Evolutionary conservation across 1,284 basidiomycete genomes (phyloP).

Genomic region (Singerocomus inundabilis): DNA sequence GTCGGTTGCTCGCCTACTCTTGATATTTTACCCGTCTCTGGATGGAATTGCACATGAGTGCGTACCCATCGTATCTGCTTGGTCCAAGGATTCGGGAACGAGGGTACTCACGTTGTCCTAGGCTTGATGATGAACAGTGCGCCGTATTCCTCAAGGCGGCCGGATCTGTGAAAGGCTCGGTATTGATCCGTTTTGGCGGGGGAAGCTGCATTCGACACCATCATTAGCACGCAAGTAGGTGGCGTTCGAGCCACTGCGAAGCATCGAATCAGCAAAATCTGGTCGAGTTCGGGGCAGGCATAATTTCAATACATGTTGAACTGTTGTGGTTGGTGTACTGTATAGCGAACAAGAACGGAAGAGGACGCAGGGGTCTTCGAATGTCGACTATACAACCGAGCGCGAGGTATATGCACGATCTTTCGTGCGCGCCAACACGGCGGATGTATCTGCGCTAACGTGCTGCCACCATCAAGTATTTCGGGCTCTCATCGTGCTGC

Average conservation of each 20-base stretch:
- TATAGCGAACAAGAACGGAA: constrained; percentile 39
- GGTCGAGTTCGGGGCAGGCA: not conserved
- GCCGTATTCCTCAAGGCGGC: constrained; percentile 42
- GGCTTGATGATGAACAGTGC: constrained; percentile 56
- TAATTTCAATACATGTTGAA: constrained; percentile 19
- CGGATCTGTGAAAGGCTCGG: constrained; percentile 71
- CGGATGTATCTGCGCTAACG: constrained; percentile 66
- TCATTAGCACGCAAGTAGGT: constrained; percentile 56
- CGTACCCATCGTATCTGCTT: constrained; percentile 61
- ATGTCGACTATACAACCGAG: constrained; percentile 62
- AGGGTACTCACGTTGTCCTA: constrained; percentile 64
- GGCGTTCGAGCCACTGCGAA: constrained; percentile 66
- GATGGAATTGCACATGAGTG: constrained; percentile 40
- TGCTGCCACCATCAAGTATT: constrained; percentile 58
- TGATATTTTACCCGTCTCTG: not conserved
- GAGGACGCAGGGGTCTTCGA: constrained; percentile 37
- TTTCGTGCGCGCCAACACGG: constrained; percentile 43
- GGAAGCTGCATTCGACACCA: constrained; percentile 56
- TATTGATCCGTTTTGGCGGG: constrained; percentile 61
- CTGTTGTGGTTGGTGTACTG: constrained; percentile 23
- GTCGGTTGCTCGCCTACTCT: not conserved
- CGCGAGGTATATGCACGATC: constrained; percentile 57
- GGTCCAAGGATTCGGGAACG: constrained; percentile 66
- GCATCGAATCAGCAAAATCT: constrained; percentile 51
- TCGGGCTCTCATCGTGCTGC: not conserved